Base-by-base conservation (phyloP, 345 rosid species). In the Firmiana major region DNA sequence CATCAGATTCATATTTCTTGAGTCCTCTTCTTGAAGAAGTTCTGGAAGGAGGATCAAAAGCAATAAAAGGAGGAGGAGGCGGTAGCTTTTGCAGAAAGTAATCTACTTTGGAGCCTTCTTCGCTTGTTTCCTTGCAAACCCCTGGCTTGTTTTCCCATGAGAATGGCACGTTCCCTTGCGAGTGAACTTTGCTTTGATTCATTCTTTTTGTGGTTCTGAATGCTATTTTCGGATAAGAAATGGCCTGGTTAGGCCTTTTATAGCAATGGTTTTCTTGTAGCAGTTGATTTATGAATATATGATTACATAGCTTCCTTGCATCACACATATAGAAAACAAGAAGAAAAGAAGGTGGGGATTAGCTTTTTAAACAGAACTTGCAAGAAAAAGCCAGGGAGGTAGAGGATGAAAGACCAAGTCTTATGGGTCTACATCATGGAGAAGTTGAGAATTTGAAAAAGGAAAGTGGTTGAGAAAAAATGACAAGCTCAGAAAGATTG, bases 21-120 rank as follows among this genome's bases (percentile, higher is more conserved):
- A 26, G 51, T 4, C 81, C 83, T 84, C 81, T 84, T 63, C 72
- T 80, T 9, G 87, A 83, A 62, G 77, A 19, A 57, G 83, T 79
- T 70, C 79, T 81, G 28, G 45, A 34, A 21, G 80, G 81, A 66
- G 85, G 82, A 66, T 80, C 88, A 73, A 85, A 80, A 9, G 76
- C 46, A 31, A 5, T 5, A 71, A 88, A 78, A 0, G 89, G 89
- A 40, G 89, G 89, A 15, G 82, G 89, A 40, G 88, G 85, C 1
- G 83, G 87, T 53, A 88, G 83, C 80, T 84, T 81, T 46, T 71
- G 48, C 53, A 15, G 10, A 19, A 21, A 9, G 59, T 43, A 11
- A 22, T 26, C 54, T n/a, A 42, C 57, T 43, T 55, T 17, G 4
- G 4, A 24, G 48, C 12, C 15, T n/a, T 57, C 59, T 9, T 6